phyloP scores from a whole-genome alignment of 805 yeast species.

The Candida mattraensis region DNA sequence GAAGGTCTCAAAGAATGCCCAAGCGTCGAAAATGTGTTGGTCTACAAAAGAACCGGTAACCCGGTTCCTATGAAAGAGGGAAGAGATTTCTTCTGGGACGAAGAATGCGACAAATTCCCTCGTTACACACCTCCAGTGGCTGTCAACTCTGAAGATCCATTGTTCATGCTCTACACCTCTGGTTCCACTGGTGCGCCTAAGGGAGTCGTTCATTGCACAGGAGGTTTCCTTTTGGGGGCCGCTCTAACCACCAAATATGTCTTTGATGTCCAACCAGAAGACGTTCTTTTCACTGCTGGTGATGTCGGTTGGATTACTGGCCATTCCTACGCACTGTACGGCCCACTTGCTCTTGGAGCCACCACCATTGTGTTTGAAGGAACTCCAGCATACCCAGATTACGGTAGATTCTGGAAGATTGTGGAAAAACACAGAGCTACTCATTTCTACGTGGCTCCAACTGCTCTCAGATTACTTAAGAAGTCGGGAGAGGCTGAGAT shows the following conservation, averaged over 20 bases:
- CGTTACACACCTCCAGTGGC: slow-evolving; percentile 86
- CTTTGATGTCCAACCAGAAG: slow-evolving; percentile 88
- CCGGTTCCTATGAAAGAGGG: slow-evolving; percentile 71
- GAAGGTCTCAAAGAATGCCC: slow-evolving; percentile 82
- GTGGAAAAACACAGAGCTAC: slow-evolving; percentile 89
- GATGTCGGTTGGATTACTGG: slow-evolving; percentile 99
- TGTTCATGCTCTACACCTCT: slow-evolving; percentile 92
- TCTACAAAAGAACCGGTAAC: slow-evolving; percentile 84
- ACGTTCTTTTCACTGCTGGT: slow-evolving; percentile 92
- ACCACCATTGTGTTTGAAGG: slow-evolving; percentile 94
- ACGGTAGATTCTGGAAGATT: slow-evolving; percentile 95
- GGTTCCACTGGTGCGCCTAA: slow-evolving; percentile 99
- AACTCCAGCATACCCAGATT: slow-evolving; percentile 95
- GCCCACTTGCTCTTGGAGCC: slow-evolving; percentile 86
- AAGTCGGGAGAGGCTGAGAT: slow-evolving; percentile 83
- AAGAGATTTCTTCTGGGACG: slow-evolving; percentile 96
- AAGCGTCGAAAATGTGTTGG: slow-evolving; percentile 78
- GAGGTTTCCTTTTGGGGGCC: slow-evolving; percentile 92
- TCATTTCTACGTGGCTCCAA: slow-evolving; percentile 98
- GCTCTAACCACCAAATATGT: slow-evolving; percentile 88
- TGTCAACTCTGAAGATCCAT: slow-evolving; percentile 89
- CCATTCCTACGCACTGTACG: slow-evolving; percentile 93
- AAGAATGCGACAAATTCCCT: slow-evolving; percentile 76
- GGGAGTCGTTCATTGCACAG: slow-evolving; percentile 95
- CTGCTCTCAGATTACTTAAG: slow-evolving; percentile 87